Evolutionary conservation across 2,329 filamentous ascomycete genomes (phyloP).

Genomic region (Aspergillus awamori): DNA sequence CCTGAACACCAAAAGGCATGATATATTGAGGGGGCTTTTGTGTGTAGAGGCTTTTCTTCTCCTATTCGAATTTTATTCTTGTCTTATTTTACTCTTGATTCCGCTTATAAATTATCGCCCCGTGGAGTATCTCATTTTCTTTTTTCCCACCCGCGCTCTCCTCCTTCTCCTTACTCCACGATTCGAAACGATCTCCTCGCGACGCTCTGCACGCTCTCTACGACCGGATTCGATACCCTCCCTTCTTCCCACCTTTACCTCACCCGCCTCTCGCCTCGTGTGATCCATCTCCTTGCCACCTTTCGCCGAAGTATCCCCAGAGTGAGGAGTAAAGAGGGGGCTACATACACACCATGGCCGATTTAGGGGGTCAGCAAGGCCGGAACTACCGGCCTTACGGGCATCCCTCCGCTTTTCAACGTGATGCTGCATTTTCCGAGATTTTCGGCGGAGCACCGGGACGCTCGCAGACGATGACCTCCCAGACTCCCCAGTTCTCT

Average conservation of each 20-base stretch:
- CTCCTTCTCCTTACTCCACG: constrained; percentile 32
- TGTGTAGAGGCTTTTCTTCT: constrained; percentile 22
- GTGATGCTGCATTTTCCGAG: constrained; percentile 93
- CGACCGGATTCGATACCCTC: constrained; percentile 34
- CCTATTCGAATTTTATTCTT: constrained; percentile 21
- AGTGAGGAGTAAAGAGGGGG: constrained; percentile 13
- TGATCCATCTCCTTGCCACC: constrained; percentile 11
- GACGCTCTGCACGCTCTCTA: constrained; percentile 39
- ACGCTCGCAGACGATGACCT: constrained; percentile 94
- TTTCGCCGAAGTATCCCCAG: constrained; percentile 7
- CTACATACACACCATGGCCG: constrained; percentile 56
- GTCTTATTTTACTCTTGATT: constrained; percentile 16
- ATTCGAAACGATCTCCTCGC: constrained; percentile 36
- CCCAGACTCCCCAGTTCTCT: constrained; percentile 65
- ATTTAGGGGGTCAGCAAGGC: constrained; percentile 65
- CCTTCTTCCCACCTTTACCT: constrained; percentile 13
- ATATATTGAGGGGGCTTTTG: constrained; percentile 28
- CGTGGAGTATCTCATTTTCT: constrained; percentile 23
- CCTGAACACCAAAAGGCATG: constrained; percentile 31
- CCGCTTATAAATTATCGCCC: constrained; percentile 22
- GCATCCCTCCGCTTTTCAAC: constrained; percentile 63
- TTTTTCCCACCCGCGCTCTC: constrained; percentile 23
- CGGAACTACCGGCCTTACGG: constrained; percentile 62
- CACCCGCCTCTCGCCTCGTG: constrained; percentile 11
- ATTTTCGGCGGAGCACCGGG: constrained; percentile 89